These are phyloP conservation scores for Agaricus blazei DNA, from an alignment of 768 basidiomycete species.

Conservation along the genomic window DNA sequence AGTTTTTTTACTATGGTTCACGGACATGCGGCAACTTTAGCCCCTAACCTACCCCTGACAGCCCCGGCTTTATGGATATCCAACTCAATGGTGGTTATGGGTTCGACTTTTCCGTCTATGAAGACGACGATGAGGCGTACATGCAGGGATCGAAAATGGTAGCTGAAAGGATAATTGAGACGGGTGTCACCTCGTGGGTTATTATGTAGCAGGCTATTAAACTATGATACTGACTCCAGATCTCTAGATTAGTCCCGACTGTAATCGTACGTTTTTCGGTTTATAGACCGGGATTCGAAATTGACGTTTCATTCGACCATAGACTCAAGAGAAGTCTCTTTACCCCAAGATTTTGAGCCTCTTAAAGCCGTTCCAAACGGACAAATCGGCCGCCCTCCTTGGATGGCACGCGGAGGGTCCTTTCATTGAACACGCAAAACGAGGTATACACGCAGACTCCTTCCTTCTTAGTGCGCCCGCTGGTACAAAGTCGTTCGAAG, in stretches of 20 bases:
- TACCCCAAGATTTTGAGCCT: slow-evolving; percentile 69
- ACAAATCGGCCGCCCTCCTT: slow-evolving; percentile 64
- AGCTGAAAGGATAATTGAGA: slow-evolving; percentile 75
- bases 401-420: slow-evolving; percentile 94
- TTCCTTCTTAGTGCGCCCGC: slow-evolving; percentile 58
- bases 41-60: slow-evolving; percentile 20
- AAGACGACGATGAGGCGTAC: slow-evolving; percentile 66
- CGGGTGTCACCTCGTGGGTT: slow-evolving; percentile 82
- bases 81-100: slow-evolving; percentile 90
- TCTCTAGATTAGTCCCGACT: slow-evolving; percentile 52
- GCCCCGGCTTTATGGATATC: slow-evolving; percentile 82
- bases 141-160: slow-evolving; percentile 61
- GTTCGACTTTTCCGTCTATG: slow-evolving; percentile 83
- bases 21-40: neutral
- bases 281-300: neutral
- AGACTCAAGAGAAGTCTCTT: slow-evolving; percentile 77
- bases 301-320: neutral
- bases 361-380: slow-evolving; percentile 61
- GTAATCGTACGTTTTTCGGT: slow-evolving; percentile 51
- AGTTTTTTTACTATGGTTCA: slow-evolving; percentile 6
- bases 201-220: neutral
- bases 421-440: slow-evolving; percentile 77
- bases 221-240: slow-evolving; percentile 11
- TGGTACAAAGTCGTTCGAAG: slow-evolving; percentile 67
- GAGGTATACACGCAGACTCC: slow-evolving; percentile 74